These are phyloP conservation scores for Hypoxylon sp. DNA, from an alignment of 2,329 filamentous ascomycete species.

Conservation along the genomic window DNA sequence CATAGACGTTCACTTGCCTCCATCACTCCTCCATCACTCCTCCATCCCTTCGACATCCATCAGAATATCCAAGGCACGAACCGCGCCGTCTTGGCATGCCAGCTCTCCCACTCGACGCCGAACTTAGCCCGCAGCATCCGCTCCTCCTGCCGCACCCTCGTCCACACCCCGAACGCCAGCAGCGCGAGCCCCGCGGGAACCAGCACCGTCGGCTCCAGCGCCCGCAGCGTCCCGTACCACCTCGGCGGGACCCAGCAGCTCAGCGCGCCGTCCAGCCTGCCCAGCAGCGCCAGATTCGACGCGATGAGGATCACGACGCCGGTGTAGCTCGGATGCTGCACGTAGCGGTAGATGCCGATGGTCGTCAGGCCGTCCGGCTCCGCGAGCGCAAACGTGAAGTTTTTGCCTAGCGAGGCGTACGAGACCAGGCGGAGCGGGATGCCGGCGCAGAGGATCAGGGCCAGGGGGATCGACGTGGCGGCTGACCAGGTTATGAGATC, in stretches of 20 bases:
- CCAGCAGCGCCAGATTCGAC: slow-evolving; percentile 50
- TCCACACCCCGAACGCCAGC: slow-evolving; percentile 46
- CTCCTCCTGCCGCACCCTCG: slow-evolving; percentile 62
- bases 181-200: slow-evolving; percentile 28
- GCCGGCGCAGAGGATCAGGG: slow-evolving; percentile 50
- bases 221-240: slow-evolving; percentile 25
- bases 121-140: slow-evolving; percentile 61
- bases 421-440: slow-evolving; percentile 51
- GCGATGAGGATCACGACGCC: slow-evolving; percentile 54
- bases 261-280: slow-evolving; percentile 54
- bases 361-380: slow-evolving; percentile 60
- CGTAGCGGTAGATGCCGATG: slow-evolving; percentile 59
- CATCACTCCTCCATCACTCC: background rate
- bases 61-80: slow-evolving; percentile 61
- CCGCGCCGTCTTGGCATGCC: slow-evolving; percentile 60
- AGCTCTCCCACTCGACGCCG: slow-evolving; percentile 61
- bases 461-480: slow-evolving; percentile 52
- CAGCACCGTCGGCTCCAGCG: slow-evolving; percentile 19
- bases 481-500: slow-evolving; percentile 54
- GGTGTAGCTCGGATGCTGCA: slow-evolving; percentile 66
- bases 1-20: too few relatives aligned
- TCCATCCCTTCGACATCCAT: slow-evolving; percentile 6
- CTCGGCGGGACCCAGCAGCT: slow-evolving; percentile 55
- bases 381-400: slow-evolving; percentile 66
- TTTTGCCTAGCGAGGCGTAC: slow-evolving; percentile 59